A percentile compares a stretch with the other conserved stretches of the same genome.
Evolutionary conservation across 208 protist species (phyloP).

Genomic region (Vickermania spadyakhi): DNA sequence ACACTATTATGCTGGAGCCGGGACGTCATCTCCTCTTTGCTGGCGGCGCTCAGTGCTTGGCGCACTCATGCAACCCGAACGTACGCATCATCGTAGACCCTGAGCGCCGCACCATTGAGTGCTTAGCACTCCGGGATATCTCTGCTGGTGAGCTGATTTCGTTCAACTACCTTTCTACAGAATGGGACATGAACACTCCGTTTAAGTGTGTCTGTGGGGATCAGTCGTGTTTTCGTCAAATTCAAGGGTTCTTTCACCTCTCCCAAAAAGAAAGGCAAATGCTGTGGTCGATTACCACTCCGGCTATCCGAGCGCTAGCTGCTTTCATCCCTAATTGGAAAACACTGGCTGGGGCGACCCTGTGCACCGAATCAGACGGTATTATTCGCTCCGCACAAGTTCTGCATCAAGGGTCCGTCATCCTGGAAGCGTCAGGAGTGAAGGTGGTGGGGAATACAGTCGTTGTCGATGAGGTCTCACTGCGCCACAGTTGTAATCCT

Average conservation of each 20-base stretch:
- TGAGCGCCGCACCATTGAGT: constrained; percentile 36
- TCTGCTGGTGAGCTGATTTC: constrained; percentile 57
- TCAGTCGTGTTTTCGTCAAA: constrained; percentile 45
- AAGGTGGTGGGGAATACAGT: constrained; percentile 15
- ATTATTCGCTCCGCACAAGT: constrained; percentile 32
- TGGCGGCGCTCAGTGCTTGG: constrained; percentile 75
- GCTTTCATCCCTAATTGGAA: constrained; percentile 29
- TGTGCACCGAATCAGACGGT: constrained; percentile 37
- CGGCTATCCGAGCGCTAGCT: constrained; percentile 56
- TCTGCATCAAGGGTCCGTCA: constrained; percentile 32
- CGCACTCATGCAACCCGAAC: constrained; percentile 82
- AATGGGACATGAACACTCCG: constrained; percentile 84
- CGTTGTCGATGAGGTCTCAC: constrained; percentile 39
- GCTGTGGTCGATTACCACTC: constrained; percentile 62
- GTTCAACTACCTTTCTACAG: constrained; percentile 86
- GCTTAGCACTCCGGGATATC: constrained; percentile 70
- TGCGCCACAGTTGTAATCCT: constrained; percentile 63
- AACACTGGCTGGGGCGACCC: constrained; percentile 28
- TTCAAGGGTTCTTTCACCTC: constrained; percentile 68
- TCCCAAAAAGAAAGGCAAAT: constrained; percentile 30
- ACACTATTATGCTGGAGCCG: constrained; percentile 65
- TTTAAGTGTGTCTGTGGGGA: constrained; percentile 67
- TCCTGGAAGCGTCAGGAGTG: constrained; percentile 26
- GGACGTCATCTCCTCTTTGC: constrained; percentile 71
- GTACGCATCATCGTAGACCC: constrained; percentile 69